Evolutionary conservation across 805 yeast genomes (phyloP).

Genomic region (Yamadazyma endophytica): DNA sequence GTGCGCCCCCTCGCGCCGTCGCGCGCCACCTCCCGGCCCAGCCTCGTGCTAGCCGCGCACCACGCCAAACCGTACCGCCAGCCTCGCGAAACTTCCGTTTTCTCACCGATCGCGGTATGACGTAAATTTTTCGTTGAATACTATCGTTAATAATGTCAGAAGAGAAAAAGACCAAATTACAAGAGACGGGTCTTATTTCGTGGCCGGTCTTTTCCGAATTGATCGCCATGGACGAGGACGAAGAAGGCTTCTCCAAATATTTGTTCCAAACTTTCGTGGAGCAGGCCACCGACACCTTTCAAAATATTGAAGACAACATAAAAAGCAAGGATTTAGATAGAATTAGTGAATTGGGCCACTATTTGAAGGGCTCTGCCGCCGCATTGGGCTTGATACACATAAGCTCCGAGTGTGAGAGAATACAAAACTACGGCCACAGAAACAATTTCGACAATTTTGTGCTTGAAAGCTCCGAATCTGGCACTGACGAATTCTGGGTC

Average conservation of each 20-base stretch:
- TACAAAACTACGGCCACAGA: slow-evolving; percentile 80
- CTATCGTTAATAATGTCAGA: slow-evolving; percentile 9
- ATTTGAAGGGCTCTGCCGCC: slow-evolving; percentile 92
- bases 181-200: slow-evolving; percentile 66
- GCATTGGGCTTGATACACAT: slow-evolving; percentile 83
- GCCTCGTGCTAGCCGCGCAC: no score
- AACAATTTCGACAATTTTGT: slow-evolving; percentile 35
- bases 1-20: no score
- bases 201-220: slow-evolving; percentile 88
- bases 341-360: slow-evolving; percentile 81
- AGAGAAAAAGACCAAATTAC: slow-evolving; percentile 23
- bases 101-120: no score
- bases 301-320: slow-evolving; percentile 60
- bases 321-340: slow-evolving; percentile 45
- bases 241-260: slow-evolving; percentile 79
- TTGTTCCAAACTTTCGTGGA: slow-evolving; percentile 82
- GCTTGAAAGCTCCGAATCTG: slow-evolving; percentile 7
- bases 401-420: slow-evolving; percentile 85
- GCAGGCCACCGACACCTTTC: slow-evolving; percentile 80
- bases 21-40: no score
- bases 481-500: slow-evolving; percentile 34
- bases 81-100: no score
- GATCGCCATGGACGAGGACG: slow-evolving; percentile 94
- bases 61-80: no score
- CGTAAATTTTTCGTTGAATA: background rate